Evolutionary conservation across 23 red algal species (phyloP).

Genomic region (Gracilaria domingensis): DNA sequence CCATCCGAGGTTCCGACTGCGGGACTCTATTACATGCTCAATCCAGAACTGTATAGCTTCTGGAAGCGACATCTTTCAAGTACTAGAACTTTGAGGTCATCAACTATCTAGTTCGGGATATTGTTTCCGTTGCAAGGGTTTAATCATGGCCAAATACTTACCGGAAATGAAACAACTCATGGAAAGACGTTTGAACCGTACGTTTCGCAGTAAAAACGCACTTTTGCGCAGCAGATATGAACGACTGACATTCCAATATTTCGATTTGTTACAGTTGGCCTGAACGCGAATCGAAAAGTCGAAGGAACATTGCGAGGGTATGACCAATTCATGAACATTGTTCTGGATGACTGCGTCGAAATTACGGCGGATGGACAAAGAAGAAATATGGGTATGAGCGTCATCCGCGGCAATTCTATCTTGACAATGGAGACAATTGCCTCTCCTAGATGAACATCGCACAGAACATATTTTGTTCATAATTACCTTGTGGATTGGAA

Average conservation of each 20-base stretch:
- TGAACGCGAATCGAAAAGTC: conserved; percentile 86
- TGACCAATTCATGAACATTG: conserved; percentile 96
- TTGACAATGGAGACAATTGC: conserved; percentile 62
- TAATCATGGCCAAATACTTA: conserved; percentile 72
- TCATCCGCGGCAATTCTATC: conserved; percentile 77
- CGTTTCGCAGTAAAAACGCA: not conserved
- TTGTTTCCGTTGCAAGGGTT: not conserved
- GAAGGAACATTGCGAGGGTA: conserved; percentile 90
- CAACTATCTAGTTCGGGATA: not conserved
- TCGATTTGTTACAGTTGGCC: conserved; percentile 49
- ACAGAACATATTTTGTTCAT: not conserved
- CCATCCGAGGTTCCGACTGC: too few relatives aligned
- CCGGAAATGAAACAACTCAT: conserved; percentile 78
- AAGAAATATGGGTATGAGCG: conserved; percentile 63
- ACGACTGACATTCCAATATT: not conserved
- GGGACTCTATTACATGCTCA: too few relatives aligned
- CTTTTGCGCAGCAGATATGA: not conserved
- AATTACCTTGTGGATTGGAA: not conserved
- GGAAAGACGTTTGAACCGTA: conserved; percentile 68
- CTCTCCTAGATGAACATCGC: not conserved
- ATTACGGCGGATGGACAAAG: conserved; percentile 32
- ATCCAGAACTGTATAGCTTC: too few relatives aligned
- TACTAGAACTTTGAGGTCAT: not conserved
- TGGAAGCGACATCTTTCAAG: too few relatives aligned
- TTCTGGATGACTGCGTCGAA: conserved; percentile 80